Evolutionary conservation across 768 basidiomycete genomes (phyloP), one percentile per base, ranked within the genome.

Genomic region (Rhodotorula taiwanensis): DNA sequence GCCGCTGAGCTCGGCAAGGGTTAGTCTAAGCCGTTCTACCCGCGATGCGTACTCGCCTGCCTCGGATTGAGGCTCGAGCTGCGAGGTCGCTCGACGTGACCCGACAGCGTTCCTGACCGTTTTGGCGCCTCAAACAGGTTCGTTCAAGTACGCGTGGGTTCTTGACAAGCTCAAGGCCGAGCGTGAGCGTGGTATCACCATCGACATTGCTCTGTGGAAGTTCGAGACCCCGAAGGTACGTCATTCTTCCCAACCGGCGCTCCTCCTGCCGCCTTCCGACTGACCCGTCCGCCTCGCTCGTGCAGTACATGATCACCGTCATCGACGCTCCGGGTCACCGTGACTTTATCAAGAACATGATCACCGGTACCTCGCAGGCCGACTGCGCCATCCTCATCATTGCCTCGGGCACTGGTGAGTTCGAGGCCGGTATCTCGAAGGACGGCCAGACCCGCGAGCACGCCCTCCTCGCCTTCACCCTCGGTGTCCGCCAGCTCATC

Each of bases 381-480:
- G 94, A 99, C 58, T 98, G 94, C 76, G 95, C 93, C 75, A 85
- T 99, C 79, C 91, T 99, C 79, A 98, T 99, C 83, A 99, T 99
- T 73, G 95, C 94, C 70, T 87, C 83, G 79, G 95, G 95, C 82
- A 92, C 88, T 78, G 95, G 95, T 86, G 95, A 99, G 81, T 98
- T 99, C 81, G 95, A 99, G 80, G 94, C 94, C 77, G 95, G 95
- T 89, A 98, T 99, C 84, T 98, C 94, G 81, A 98, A 99, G 85
- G 95, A 98, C 76, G 95, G 95, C 73, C 95, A 99, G 83, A 98
- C 95, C 75, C 90, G 95, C 82, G 95, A 99, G 85, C 95, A 99
- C 83, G 95, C 95, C 72, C 88, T 99, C 73, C 84, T 98, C 77
- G 93, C 94, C 76, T 98, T 95, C 85, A 99, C 95, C 75, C 67